Conservation (phyloP, 345 rosid species). For the Moringa oleifera region DNA sequence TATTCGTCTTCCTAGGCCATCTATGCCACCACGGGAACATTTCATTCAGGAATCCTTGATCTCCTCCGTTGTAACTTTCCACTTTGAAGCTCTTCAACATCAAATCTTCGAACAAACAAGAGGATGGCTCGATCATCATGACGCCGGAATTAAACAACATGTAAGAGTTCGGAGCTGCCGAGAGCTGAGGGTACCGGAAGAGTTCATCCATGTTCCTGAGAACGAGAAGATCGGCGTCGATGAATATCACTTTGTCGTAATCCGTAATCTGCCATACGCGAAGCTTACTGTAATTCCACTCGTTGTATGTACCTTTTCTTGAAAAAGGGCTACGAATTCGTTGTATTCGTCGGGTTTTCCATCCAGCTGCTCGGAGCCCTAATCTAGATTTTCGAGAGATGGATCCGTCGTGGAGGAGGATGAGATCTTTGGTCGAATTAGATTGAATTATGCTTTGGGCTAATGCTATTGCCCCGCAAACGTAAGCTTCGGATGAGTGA, state of each 20-base stretch:
- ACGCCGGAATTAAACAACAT: conserved; percentile 69
- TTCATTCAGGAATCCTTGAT: conserved; percentile 85
- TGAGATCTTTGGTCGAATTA: conserved; percentile 40
- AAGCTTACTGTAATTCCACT: conserved; percentile 92
- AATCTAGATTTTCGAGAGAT: conserved; percentile 29
- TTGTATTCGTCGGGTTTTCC: conserved; percentile 42
- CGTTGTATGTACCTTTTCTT: conserved; percentile 51
- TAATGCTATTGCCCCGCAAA: conserved; percentile 85
- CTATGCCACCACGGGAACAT: conserved; percentile 88
- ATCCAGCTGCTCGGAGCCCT: conserved; percentile 57
- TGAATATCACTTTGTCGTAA: conserved; percentile 62
- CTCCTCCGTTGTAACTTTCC: conserved; percentile 75
- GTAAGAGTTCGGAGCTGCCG: conserved; percentile 44
- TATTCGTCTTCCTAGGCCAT: conserved; percentile 44
- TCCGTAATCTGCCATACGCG: conserved; percentile 61
- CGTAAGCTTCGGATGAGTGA: conserved; percentile 82
- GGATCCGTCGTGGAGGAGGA: conserved; percentile 77
- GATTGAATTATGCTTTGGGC: conserved; percentile 69
- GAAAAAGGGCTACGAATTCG: conserved; percentile 69
- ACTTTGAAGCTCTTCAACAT: conserved; percentile 35
- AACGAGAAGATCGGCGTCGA: conserved; percentile 63
- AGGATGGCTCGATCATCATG: conserved; percentile 84
- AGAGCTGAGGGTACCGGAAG: conserved; percentile 59
- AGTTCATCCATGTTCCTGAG: conserved; percentile 47
- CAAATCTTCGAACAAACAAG: conserved; percentile 53